Evolutionary conservation across 306 rosid species (phyloP).

Genomic region (Dalbergia cultrata): DNA sequence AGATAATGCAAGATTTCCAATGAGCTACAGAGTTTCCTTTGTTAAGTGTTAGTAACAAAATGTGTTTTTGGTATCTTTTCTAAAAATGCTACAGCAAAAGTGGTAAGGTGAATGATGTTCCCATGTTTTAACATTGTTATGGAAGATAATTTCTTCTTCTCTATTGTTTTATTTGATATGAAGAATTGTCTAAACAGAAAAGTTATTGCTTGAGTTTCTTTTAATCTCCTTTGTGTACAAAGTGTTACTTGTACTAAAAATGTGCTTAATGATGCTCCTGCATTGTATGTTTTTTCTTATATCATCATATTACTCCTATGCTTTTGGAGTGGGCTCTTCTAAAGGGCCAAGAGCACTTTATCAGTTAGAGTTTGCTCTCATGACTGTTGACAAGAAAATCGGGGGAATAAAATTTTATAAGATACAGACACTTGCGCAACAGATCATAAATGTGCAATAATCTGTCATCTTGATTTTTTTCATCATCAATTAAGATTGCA

Average conservation of each 20-base stretch:
- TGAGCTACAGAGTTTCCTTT: constrained; percentile 31
- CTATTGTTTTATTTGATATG: constrained; percentile 1
- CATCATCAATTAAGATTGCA: neutral
- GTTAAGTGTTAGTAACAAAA: neutral
- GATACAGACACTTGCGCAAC: too few relatives aligned
- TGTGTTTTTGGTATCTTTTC: constrained; percentile 30
- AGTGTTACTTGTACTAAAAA: neutral
- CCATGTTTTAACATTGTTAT: constrained; percentile 11
- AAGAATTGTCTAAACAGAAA: constrained; percentile 7
- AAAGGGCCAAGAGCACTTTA: too few relatives aligned
- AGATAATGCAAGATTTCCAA: constrained; percentile 28
- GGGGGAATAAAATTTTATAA: too few relatives aligned
- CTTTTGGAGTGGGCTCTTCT: neutral
- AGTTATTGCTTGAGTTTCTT: constrained; percentile 4
- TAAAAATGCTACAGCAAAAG: neutral
- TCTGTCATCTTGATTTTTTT: neutral
- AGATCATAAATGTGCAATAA: too few relatives aligned
- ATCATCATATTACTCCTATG: constrained; percentile 10
- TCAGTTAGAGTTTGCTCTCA: too few relatives aligned
- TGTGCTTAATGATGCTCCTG: constrained; percentile 6
- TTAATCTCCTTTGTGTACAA: constrained; percentile 12
- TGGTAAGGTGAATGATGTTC: constrained; percentile 27
- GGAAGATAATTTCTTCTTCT: constrained; percentile 27
- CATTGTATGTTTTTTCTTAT: constrained; percentile 9
- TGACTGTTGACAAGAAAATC: too few relatives aligned